Evolutionary conservation across 2,329 filamentous ascomycete genomes (phyloP).

Genomic region (Ophiocordyceps polyrhachis-furcata): DNA sequence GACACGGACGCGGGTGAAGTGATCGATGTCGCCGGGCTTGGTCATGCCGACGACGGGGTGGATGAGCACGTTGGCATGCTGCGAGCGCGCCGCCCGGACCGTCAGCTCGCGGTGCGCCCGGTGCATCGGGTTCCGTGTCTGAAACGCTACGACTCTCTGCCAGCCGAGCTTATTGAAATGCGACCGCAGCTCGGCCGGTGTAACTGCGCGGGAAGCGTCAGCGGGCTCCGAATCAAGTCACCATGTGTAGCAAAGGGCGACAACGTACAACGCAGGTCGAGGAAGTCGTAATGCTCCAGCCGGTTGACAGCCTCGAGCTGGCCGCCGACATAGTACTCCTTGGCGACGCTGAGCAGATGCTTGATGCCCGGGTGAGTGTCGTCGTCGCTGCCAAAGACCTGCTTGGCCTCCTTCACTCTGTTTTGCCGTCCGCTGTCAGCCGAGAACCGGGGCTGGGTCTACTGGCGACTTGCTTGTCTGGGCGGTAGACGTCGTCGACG

Average conservation of each 20-base stretch:
- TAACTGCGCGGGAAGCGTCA: slow-evolving; percentile 34
- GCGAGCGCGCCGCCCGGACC: slow-evolving; percentile 83
- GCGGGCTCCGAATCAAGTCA: background rate
- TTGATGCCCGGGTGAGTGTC: slow-evolving; percentile 82
- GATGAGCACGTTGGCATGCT: slow-evolving; percentile 97
- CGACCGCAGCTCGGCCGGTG: slow-evolving; percentile 78
- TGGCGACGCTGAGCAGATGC: slow-evolving; percentile 64
- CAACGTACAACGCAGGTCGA: slow-evolving; percentile 71
- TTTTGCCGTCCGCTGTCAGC: background rate
- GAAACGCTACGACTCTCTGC: slow-evolving; percentile 95
- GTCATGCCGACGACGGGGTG: slow-evolving; percentile 97
- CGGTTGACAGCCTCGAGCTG: slow-evolving; percentile 92
- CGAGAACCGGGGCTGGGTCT: background rate
- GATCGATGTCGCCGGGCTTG: slow-evolving; percentile 98
- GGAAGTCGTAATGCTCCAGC: slow-evolving; percentile 97
- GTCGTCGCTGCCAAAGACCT: slow-evolving; percentile 85
- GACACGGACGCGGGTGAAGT: slow-evolving; percentile 97
- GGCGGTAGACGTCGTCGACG: slow-evolving; percentile 85
- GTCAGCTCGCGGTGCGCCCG: slow-evolving; percentile 95
- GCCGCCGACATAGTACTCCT: slow-evolving; percentile 86
- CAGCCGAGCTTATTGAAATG: slow-evolving; percentile 99
- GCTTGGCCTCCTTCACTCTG: slow-evolving; percentile 73
- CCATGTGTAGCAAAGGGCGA: background rate
- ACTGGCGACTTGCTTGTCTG: slow-evolving; percentile 63
- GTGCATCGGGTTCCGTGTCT: slow-evolving; percentile 99